Conservation (phyloP, 768 basidiomycete genomes). For the Termitomyces sp. region DNA sequence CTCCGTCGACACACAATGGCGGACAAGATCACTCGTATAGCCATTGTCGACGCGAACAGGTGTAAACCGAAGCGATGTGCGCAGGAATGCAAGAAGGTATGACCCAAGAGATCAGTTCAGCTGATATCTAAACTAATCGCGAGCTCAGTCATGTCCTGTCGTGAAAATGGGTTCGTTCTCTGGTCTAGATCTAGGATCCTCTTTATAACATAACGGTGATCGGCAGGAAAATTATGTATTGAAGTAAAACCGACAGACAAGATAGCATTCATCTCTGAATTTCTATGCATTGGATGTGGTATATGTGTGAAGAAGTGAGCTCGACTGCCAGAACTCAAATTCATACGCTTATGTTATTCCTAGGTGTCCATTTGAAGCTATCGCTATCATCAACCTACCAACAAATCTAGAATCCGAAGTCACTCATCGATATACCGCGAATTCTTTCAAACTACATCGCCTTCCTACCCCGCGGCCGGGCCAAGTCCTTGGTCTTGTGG, state of each 20-base stretch:
- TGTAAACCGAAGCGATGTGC: constrained; percentile 98
- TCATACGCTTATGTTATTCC: background rate
- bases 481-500: constrained; percentile 97
- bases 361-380: constrained; percentile 99
- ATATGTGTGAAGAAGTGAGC: constrained; percentile 99
- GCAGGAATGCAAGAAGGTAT: constrained; percentile 96
- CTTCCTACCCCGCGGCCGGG: constrained; percentile 96
- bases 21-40: constrained; percentile 97
- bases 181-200: background rate
- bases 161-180: constrained; percentile 21
- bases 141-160: constrained; percentile 21
- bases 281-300: constrained; percentile 99
- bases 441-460: constrained; percentile 98
- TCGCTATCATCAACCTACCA: constrained; percentile 97
- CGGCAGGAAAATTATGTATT: constrained; percentile 91
- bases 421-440: constrained; percentile 97
- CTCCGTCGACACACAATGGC: constrained; percentile 46
- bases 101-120: constrained; percentile 8
- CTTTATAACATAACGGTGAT: background rate
- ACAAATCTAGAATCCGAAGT: constrained; percentile 96
- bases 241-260: constrained; percentile 96
- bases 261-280: constrained; percentile 98
- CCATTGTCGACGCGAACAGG: constrained; percentile 86
- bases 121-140: constrained; percentile 14
- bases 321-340: background rate